phyloP scores from a whole-genome alignment of 2,329 filamentous ascomycete species.

The Davidsoniella australis region DNA sequence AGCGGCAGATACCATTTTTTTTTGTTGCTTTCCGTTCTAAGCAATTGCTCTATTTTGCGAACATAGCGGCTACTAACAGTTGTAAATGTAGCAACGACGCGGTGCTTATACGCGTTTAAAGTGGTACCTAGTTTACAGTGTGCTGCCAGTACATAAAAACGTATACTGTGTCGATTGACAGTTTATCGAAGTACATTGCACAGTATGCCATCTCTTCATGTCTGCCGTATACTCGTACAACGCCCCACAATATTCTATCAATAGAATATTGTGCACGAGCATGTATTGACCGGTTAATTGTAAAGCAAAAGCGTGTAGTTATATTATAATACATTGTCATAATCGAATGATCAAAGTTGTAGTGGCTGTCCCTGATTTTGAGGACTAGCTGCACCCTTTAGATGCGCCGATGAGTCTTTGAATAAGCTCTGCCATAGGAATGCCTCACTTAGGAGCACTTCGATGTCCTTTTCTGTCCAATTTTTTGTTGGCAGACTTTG shows the following conservation, averaged over 20 bases:
- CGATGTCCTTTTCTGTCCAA: conserved; percentile 98
- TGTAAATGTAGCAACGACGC: conserved; percentile 1
- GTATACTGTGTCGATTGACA: not conserved
- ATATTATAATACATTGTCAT: too few relatives aligned
- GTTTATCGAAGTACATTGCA: not conserved
- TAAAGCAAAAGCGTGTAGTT: not conserved
- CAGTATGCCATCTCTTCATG: not conserved
- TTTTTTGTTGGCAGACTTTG: conserved; percentile 81
- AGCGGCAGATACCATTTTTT: too few relatives aligned
- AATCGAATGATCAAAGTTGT: conserved; percentile 17
- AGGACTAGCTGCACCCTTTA: conserved; percentile 36
- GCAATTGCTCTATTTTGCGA: not conserved
- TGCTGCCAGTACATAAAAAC: not conserved
- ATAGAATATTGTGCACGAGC: too few relatives aligned
- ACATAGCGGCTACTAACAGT: not conserved
- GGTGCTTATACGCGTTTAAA: not conserved
- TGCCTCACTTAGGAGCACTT: conserved; percentile 83
- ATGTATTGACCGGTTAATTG: not conserved
- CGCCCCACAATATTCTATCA: too few relatives aligned
- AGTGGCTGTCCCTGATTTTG: conserved; percentile 25
- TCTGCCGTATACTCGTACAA: not conserved
- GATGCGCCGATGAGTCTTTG: conserved; percentile 81
- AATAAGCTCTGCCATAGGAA: conserved; percentile 99
- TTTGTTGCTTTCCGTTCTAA: too few relatives aligned
- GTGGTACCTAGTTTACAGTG: not conserved